These are phyloP conservation scores for Xylariomycetidae sp. DNA, from an alignment of 2,329 filamentous ascomycete species.

Conservation along the genomic window DNA sequence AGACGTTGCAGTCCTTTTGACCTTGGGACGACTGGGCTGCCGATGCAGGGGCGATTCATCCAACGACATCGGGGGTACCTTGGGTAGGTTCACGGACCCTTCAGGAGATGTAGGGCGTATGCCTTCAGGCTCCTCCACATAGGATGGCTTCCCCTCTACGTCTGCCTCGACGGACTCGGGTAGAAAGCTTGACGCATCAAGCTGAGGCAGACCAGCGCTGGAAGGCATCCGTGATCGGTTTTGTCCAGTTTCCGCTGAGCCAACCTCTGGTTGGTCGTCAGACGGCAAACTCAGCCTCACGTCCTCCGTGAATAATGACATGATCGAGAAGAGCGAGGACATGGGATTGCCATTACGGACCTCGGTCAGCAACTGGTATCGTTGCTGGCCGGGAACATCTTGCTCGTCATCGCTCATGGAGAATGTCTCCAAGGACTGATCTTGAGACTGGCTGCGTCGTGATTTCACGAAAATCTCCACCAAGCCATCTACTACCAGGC, in stretches of 20 bases:
- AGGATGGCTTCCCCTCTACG: slow-evolving; percentile 10
- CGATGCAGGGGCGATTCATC: slow-evolving; percentile 38
- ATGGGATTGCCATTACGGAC: slow-evolving; percentile 97
- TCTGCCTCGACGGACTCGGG: slow-evolving; percentile 17
- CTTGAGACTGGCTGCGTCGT: slow-evolving; percentile 20
- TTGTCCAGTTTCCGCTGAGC: slow-evolving; percentile 22
- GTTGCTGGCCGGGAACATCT: slow-evolving; percentile 61
- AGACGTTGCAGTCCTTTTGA: slow-evolving; percentile 57
- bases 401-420: slow-evolving; percentile 64
- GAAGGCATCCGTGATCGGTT: slow-evolving; percentile 23
- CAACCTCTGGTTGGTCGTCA: slow-evolving; percentile 42
- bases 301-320: slow-evolving; percentile 95
- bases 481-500: slow-evolving; percentile 89
- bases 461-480: slow-evolving; percentile 98
- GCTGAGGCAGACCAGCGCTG: slow-evolving; percentile 10
- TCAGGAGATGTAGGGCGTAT: slow-evolving; percentile 22
- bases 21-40: slow-evolving; percentile 31
- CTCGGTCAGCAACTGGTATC: slow-evolving; percentile 91
- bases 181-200: slow-evolving; percentile 10
- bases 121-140: slow-evolving; percentile 21
- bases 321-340: slow-evolving; percentile 96
- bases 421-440: slow-evolving; percentile 41
- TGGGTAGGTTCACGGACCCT: slow-evolving; percentile 38
- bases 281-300: slow-evolving; percentile 70
- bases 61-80: slow-evolving; percentile 70